Percentiles rank a stretch among this genome's conserved stretches.
Conservation (phyloP, 1,284 basidiomycete genomes). For the Ustilago shanxiensis region DNA sequence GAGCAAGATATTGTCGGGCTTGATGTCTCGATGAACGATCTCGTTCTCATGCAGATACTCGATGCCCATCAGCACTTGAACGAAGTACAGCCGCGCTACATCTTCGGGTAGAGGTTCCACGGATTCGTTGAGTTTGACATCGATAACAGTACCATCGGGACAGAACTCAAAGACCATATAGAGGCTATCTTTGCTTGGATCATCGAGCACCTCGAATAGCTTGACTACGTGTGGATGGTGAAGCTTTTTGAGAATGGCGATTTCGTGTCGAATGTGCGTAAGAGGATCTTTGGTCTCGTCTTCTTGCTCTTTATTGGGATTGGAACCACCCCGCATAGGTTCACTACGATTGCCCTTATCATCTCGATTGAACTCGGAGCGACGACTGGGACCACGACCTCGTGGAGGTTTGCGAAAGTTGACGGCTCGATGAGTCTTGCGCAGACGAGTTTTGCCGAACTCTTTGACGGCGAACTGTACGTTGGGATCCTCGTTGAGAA, state of each 20-base stretch:
- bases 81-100: slow-evolving; percentile 72
- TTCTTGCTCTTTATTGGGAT: slow-evolving; percentile 6
- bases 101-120: slow-evolving; percentile 66
- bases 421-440: slow-evolving; percentile 50
- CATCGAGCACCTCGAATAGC: slow-evolving; percentile 75
- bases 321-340: not conserved
- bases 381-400: slow-evolving; percentile 3
- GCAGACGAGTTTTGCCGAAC: slow-evolving; percentile 66
- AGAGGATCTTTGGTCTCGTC: slow-evolving; percentile 61
- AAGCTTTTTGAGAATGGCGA: slow-evolving; percentile 66
- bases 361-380: not conserved
- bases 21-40: slow-evolving; percentile 74
- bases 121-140: slow-evolving; percentile 68
- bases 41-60: slow-evolving; percentile 75
- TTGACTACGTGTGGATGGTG: slow-evolving; percentile 72
- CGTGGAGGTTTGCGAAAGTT: slow-evolving; percentile 34
- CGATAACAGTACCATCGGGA: slow-evolving; percentile 73
- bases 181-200: slow-evolving; percentile 73
- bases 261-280: slow-evolving; percentile 63
- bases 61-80: slow-evolving; percentile 74
- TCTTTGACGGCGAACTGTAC: slow-evolving; percentile 63
- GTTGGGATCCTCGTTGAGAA: slow-evolving; percentile 48
- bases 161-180: slow-evolving; percentile 72
- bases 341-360: slow-evolving; percentile 21
- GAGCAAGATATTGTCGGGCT: slow-evolving; percentile 75